A percentile compares a stretch with the other conserved stretches of the same genome.
These are phyloP conservation scores for Agrocybe pediades DNA, from an alignment of 768 basidiomycete genomes.

Conservation along the genomic window DNA sequence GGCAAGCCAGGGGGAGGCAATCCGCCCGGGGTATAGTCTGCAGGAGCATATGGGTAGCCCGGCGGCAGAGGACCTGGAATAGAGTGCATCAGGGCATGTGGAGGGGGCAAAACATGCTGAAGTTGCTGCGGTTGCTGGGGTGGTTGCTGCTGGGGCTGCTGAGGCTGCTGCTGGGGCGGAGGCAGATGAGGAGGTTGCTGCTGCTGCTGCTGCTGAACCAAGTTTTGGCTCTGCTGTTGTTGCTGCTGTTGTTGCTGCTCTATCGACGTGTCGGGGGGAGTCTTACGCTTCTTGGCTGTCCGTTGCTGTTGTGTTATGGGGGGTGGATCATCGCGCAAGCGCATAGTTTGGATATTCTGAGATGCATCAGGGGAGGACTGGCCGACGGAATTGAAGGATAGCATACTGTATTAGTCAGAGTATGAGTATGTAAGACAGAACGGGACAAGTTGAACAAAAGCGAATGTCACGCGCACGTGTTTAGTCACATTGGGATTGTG, in stretches of 20 bases:
- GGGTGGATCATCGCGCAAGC: conserved; percentile 62
- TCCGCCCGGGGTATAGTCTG: conserved; percentile 59
- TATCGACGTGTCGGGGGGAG: conserved; percentile 46
- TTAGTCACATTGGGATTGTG: conserved; percentile 11
- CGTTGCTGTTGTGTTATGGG: conserved; percentile 47
- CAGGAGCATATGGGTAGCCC: conserved; percentile 47
- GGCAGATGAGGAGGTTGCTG: conserved; percentile 44
- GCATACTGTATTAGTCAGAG: conserved; percentile 53
- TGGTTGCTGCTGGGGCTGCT: conserved; percentile 25
- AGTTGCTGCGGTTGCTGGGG: conserved; percentile 32
- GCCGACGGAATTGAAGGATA: conserved; percentile 33
- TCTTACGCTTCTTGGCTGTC: conserved; percentile 65
- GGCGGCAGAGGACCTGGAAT: conserved; percentile 48
- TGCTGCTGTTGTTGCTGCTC: conserved; percentile 30
- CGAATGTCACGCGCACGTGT: conserved; percentile 17
- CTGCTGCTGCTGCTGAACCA: conserved; percentile 20
- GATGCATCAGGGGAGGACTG: conserved; percentile 29
- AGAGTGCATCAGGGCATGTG: conserved; percentile 54
- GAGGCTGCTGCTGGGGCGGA: conserved; percentile 26
- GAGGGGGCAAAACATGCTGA: conserved; percentile 57
- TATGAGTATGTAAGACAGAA: conserved; percentile 40
- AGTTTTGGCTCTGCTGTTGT: conserved; percentile 16
- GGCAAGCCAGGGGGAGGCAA: conserved; percentile 37
- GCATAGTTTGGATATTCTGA: conserved; percentile 45
- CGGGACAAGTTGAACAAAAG: conserved; percentile 6